Base-by-base conservation (phyloP, 495 filamentous ascomycete genomes). In the Barbatosphaeria neglecta region DNA sequence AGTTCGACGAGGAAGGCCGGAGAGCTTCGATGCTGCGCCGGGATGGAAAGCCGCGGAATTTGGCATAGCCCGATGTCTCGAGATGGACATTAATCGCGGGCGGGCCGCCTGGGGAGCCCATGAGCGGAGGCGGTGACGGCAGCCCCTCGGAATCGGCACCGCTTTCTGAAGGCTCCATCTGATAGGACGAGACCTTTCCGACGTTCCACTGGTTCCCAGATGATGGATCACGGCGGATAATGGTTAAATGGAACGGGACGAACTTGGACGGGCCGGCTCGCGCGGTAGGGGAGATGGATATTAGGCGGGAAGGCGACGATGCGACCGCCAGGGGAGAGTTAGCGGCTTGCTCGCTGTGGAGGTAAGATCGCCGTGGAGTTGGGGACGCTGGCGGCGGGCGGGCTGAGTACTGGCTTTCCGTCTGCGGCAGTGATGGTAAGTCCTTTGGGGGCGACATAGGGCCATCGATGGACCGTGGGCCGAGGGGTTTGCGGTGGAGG, bases 161-260 rank as follows among this genome's bases (percentile, higher is more conserved):
- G 7, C 55, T 58, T 6, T 28, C 37, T 16, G 62, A 50, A 51
- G 67, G 60, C 54, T 65, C 66, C 47, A 69, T 55, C 48, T 68
- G 66, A 48, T 73, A 65, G 5, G 69, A 66, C 2, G 72, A 70
- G 35, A 95, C 78, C 37, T 68, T 83, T 5, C 83, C 88, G 22
- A 96, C 80, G 53, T 96, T 95, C 86, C 87, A 95, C 60, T 98
- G 92, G 33, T 71, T 74, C 10, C 82, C 80, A 22, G 82, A 82
- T 1, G 77, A 69, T 3, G 87, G 84, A 63, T 96, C 87, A 27
- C 92, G 84, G 13, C 92, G 83, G 44, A 98, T 95, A 11, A 98
- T 66, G 0, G 85, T 94, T 24, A 96, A 75, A n/a, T 80, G 78
- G 41, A 72, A 80, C 0, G 68, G 59, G 13, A 50, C 43, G 47